A percentile compares a stretch with the other conserved stretches of the same genome.
phyloP scores from a whole-genome alignment of 75 land plant species.

The Pinus taeda region DNA sequence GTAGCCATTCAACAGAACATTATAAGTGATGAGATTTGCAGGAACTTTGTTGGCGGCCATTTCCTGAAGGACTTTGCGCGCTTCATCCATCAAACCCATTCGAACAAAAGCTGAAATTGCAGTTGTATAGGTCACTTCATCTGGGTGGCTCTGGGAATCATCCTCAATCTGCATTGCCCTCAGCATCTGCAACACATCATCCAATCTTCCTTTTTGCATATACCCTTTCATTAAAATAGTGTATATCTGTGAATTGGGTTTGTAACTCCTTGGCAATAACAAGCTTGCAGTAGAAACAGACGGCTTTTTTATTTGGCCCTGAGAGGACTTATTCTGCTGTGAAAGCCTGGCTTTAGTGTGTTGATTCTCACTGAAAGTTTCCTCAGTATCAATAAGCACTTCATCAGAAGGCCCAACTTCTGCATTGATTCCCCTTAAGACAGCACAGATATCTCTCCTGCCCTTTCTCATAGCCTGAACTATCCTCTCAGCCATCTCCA shows the following conservation, averaged over 20 bases:
- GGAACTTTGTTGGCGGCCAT: conserved; percentile 69
- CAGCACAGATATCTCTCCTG: conserved; percentile 35
- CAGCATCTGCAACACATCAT: conserved; percentile 69
- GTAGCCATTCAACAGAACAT: conserved; percentile 82
- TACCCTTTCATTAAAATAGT: conserved; percentile 96
- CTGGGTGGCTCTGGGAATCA: conserved; percentile 50
- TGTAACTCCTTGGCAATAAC: conserved; percentile 31
- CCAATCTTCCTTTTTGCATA: conserved; percentile 56
- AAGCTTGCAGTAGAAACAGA: conserved; percentile 15
- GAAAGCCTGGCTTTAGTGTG: too few relatives aligned
- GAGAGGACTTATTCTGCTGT: too few relatives aligned
- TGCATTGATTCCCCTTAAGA: conserved; percentile 23
- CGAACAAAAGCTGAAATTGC: conserved; percentile 73
- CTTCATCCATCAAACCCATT: conserved; percentile 77
- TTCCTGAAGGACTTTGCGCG: conserved; percentile 64
- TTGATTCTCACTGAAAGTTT: not conserved
- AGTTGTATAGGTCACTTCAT: conserved; percentile 90
- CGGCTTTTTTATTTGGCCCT: not conserved
- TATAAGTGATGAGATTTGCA: conserved; percentile 86
- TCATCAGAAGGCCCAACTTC: conserved; percentile 5
- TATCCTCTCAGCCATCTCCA: conserved; percentile 68
- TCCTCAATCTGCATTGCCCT: conserved; percentile 70
- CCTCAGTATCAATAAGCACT: conserved; percentile 8
- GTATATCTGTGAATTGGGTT: conserved; percentile 73
- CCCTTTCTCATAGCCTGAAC: conserved; percentile 71